Conservation (phyloP, 495 filamentous ascomycete genomes). For the Talaromyces thailandensis region DNA sequence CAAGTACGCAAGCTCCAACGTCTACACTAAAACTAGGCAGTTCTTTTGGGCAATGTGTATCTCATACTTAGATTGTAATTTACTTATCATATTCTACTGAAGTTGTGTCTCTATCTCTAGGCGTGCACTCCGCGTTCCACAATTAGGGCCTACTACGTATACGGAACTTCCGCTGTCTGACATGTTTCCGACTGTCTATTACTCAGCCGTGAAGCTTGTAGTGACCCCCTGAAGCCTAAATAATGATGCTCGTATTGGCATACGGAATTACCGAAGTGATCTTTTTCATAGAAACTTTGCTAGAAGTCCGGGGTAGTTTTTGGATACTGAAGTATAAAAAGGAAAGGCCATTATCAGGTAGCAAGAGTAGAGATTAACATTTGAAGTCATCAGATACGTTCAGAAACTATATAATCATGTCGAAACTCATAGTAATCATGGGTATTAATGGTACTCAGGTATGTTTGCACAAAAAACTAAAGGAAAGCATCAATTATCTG, state of each 20-base stretch:
- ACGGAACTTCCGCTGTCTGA: neutral
- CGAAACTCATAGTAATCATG: conserved; percentile 35
- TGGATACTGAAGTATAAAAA: neutral
- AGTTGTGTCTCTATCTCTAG: neutral
- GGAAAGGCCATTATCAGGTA: neutral
- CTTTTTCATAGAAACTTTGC: neutral
- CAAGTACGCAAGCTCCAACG: neutral
- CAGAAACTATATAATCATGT: neutral
- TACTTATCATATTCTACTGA: too few species aligned
- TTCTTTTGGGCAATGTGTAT: too few species aligned
- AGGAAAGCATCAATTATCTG: neutral
- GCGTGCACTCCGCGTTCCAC: neutral
- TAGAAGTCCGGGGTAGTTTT: neutral
- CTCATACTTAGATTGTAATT: too few species aligned
- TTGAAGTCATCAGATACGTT: neutral
- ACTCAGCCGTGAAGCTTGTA: neutral
- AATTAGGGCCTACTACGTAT: neutral
- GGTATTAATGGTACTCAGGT: conserved; percentile 32
- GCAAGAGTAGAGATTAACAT: too few species aligned
- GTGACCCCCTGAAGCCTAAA: too few species aligned
- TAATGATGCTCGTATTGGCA: neutral
- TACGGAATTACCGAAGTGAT: neutral
- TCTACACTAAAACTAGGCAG: neutral
- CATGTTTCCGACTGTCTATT: neutral
- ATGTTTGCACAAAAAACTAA: neutral